phyloP scores from a whole-genome alignment of 371 early-diverging fungal genomes.

The Aphelidium insulamus region DNA sequence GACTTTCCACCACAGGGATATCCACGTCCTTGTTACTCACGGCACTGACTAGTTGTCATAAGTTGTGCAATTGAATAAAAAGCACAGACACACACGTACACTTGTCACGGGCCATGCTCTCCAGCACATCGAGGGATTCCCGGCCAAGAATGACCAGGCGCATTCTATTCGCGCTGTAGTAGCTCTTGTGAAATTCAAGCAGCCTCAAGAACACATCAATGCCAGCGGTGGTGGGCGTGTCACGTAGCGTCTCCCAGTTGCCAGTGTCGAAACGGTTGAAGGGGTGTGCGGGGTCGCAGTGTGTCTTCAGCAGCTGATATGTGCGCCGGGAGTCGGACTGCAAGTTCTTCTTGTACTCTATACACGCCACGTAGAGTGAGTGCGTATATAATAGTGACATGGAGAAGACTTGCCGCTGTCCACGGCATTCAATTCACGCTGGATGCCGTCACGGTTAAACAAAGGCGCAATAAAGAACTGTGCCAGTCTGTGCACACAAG shows the following conservation, averaged over 20 bases:
- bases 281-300: slow-evolving; percentile 59
- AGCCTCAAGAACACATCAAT: slow-evolving; percentile 61
- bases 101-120: slow-evolving; percentile 51
- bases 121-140: slow-evolving; percentile 64
- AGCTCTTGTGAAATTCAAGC: slow-evolving; percentile 60
- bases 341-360: slow-evolving; percentile 76
- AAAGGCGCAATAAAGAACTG: slow-evolving; percentile 82
- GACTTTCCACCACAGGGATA: slow-evolving; percentile 37
- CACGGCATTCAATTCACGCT: slow-evolving; percentile 78
- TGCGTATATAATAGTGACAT: neutral
- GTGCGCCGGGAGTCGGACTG: slow-evolving; percentile 68
- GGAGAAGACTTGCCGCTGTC: slow-evolving; percentile 37
- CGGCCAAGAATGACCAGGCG: slow-evolving; percentile 71
- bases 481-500: slow-evolving; percentile 26
- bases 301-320: slow-evolving; percentile 57
- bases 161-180: slow-evolving; percentile 89
- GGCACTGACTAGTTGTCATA: too few species aligned
- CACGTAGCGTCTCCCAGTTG: slow-evolving; percentile 56
- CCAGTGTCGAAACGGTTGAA: slow-evolving; percentile 71
- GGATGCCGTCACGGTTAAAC: slow-evolving; percentile 62
- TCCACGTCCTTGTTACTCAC: slow-evolving; percentile 44
- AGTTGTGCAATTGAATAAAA: too few species aligned
- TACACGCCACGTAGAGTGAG: neutral
- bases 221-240: slow-evolving; percentile 38
- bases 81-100: too few species aligned